phyloP scores from a whole-genome alignment of 2,329 filamentous ascomycete genomes.

The Ascochyta fabae region DNA sequence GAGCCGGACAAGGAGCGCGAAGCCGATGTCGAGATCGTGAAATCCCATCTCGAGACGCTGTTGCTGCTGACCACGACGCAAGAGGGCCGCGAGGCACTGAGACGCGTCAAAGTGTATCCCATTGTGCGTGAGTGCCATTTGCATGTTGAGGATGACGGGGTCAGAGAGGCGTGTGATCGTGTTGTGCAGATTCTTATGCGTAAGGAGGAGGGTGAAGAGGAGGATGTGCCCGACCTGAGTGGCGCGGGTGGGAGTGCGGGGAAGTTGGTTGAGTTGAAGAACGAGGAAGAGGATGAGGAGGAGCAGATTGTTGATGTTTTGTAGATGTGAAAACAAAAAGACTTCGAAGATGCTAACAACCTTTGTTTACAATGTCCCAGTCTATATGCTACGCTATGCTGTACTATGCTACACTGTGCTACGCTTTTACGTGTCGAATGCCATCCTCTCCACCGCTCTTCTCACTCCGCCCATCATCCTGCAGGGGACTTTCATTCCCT shows the following conservation, averaged over 20 bases:
- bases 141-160: constrained; percentile 76
- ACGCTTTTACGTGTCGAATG: constrained; percentile 21
- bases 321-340: background rate
- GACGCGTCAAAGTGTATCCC: constrained; percentile 83
- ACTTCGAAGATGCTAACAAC: too few relatives aligned
- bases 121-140: constrained; percentile 86
- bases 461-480: constrained; percentile 15
- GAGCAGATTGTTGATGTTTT: constrained; percentile 47
- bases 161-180: constrained; percentile 84
- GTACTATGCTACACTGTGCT: constrained; percentile 5
- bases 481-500: constrained; percentile 29
- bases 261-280: constrained; percentile 37
- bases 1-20: constrained; percentile 90
- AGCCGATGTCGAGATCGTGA: constrained; percentile 74
- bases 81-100: constrained; percentile 75
- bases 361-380: background rate
- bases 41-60: constrained; percentile 88
- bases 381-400: background rate
- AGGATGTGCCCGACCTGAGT: constrained; percentile 45
- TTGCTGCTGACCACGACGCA: constrained; percentile 81
- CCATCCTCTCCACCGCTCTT: constrained; percentile 22
- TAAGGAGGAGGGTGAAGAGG: constrained; percentile 70
- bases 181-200: constrained; percentile 88
- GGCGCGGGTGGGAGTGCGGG: constrained; percentile 28
- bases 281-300: constrained; percentile 45